Percentiles rank a stretch among this genome's conserved stretches.
Conservation (phyloP, 345 rosid genomes). For the Rhodamnia rubescens region DNA sequence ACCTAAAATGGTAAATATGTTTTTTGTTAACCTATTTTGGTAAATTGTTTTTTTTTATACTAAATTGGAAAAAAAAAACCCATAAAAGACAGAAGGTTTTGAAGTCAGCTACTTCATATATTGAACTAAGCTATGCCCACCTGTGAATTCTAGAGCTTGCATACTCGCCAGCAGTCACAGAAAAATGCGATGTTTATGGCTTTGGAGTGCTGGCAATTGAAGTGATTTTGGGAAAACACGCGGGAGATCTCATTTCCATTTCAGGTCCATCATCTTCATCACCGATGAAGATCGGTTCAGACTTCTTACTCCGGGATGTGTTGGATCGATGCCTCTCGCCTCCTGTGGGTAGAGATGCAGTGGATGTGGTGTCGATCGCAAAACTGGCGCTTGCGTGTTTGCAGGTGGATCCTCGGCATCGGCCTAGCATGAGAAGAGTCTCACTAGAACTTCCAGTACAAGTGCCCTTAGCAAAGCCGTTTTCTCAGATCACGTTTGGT, state of each 20-base stretch:
- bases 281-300: background rate
- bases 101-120: background rate
- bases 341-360: background rate
- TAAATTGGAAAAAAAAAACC: too few relatives aligned
- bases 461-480: background rate
- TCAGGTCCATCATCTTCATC: background rate
- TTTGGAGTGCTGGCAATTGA: background rate
- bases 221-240: background rate
- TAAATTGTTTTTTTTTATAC: too few relatives aligned
- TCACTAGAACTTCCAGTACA: background rate
- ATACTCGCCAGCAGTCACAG: background rate
- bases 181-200: conserved; percentile 1
- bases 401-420: background rate
- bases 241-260: background rate
- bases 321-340: background rate
- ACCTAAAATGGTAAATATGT: too few relatives aligned
- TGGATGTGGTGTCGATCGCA: background rate
- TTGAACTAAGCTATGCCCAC: background rate
- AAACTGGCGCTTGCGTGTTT: background rate
- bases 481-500: background rate
- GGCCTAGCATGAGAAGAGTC: background rate
- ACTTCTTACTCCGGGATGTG: background rate
- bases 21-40: too few relatives aligned
- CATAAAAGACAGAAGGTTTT: background rate
- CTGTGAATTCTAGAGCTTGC: background rate